Conservation (phyloP, 129 eudicot species). For the Artemisia argyi region DNA sequence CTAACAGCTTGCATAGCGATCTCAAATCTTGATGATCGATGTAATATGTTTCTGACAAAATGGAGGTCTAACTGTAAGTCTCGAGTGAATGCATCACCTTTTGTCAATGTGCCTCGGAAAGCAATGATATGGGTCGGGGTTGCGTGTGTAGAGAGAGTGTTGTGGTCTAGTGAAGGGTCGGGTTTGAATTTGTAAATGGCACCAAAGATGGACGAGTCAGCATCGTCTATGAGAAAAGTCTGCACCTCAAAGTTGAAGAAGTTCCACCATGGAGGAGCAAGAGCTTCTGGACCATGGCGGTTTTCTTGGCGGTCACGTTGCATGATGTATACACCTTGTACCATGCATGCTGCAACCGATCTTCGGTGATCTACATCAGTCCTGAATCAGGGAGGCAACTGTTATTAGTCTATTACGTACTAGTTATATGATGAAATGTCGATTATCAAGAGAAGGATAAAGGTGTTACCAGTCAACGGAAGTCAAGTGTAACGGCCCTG, state of each 20-base stretch:
- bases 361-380: conserved; percentile 70
- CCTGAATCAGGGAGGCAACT: conserved; percentile 41
- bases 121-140: conserved; percentile 65
- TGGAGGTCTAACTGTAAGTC: conserved; percentile 73
- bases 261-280: conserved; percentile 92
- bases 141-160: conserved; percentile 19
- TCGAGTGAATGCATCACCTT: conserved; percentile 66
- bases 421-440: background rate
- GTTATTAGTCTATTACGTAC: background rate
- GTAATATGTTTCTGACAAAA: conserved; percentile 60
- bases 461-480: conserved; percentile 66
- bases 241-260: conserved; percentile 56
- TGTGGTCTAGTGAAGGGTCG: conserved; percentile 17
- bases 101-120: conserved; percentile 81
- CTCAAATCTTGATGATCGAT: conserved; percentile 68
- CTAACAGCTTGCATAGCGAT: conserved; percentile 71
- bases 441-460: background rate
- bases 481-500: conserved; percentile 81
- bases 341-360: conserved; percentile 81
- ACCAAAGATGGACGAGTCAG: conserved; percentile 71
- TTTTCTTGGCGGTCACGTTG: conserved; percentile 86
- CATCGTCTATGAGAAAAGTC: conserved; percentile 64
- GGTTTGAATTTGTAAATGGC: conserved; percentile 58
- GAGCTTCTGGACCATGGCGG: conserved; percentile 56
- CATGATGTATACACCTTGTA: conserved; percentile 74